Evolutionary conservation across 768 basidiomycete genomes (phyloP).

Genomic region (Dacryopinax spathularia): DNA sequence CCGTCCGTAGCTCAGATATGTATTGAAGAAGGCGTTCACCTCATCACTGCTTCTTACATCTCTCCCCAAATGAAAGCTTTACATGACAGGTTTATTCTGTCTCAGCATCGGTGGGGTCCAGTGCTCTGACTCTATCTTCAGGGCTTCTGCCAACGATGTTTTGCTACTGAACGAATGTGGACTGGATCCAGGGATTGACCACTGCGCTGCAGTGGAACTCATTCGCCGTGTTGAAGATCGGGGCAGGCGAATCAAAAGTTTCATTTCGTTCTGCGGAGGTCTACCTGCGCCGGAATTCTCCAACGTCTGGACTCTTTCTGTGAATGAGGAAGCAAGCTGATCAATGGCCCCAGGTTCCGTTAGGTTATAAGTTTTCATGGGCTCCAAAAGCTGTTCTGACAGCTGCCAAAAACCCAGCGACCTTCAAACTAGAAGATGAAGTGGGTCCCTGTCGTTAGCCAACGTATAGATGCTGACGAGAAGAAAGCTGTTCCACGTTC

Average conservation of each 20-base stretch:
- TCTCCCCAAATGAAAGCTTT: constrained; percentile 60
- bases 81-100: constrained; percentile 35
- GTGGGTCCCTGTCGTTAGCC: constrained; percentile 27
- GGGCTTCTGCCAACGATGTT: constrained; percentile 48
- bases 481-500: constrained; percentile 34
- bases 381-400: constrained; percentile 72
- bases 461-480: neutral
- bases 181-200: constrained; percentile 80
- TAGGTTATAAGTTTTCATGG: constrained; percentile 93
- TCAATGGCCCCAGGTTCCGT: constrained; percentile 37
- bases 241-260: constrained; percentile 48
- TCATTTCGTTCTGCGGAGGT: constrained; percentile 86
- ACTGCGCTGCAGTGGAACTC: constrained; percentile 68
- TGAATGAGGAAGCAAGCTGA: neutral
- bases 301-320: constrained; percentile 12
- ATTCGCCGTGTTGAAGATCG: constrained; percentile 37
- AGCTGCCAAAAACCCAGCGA: constrained; percentile 61
- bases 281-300: constrained; percentile 60
- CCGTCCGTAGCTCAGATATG: constrained; percentile 56
- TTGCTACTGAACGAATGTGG: constrained; percentile 82
- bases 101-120: neutral
- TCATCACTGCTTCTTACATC: constrained; percentile 86
- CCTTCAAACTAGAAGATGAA: constrained; percentile 43
- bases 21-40: constrained; percentile 50
- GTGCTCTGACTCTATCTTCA: constrained; percentile 16